Base-by-base conservation (phyloP, 2,329 filamentous ascomycete genomes). In the Fusarium keratoplasticum region DNA sequence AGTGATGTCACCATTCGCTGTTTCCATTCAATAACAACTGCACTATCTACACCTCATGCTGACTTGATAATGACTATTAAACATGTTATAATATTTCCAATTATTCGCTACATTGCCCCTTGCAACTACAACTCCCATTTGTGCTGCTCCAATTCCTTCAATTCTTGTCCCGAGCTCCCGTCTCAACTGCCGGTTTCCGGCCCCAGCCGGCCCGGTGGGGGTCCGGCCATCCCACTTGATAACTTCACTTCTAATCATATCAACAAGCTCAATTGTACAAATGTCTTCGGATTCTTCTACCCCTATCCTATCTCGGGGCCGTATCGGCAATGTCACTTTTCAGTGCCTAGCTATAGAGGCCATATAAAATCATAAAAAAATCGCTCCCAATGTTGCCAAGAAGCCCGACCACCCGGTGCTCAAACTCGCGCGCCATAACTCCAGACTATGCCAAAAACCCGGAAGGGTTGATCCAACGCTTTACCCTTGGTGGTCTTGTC, bases 1-100 rank as follows among this genome's bases (percentile, higher is more conserved):
- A 72, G 71, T 74, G 71, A 74, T 72, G 71, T 73, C 71, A 73
- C 61, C 40, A 73, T 66, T 60, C 11, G 52, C 29, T 44, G 55
- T 52, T 2, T 54, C 59, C 25, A 31, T 52, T 50, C 31, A 25
- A 16, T 38, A 27, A 29, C 42, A 60, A 6, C 42, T 62, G 33
- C 25, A 20, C 14, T 33, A 33, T 29, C 40, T 11, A 40, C 11
- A 54, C 44, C 36, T 40, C 27, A 59, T 50, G 16, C 38, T 55
- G 22, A 38, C 40, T 50, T 59, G 40, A 60, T n/a, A 20, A 61
- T 50, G 59, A 20, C 59, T 25, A 6, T 61, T n/a, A 31, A 44
- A n/a, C 44, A 31, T 35, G 4, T 2, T 54, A 14, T n/a, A n/a
- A 31, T 31, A 31, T 31, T 31, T 54, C 11, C 18, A 29, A 31